Evolutionary conservation across 352 stramenopile species (phyloP).

Genomic region (Thalassiosira oceanica): DNA sequence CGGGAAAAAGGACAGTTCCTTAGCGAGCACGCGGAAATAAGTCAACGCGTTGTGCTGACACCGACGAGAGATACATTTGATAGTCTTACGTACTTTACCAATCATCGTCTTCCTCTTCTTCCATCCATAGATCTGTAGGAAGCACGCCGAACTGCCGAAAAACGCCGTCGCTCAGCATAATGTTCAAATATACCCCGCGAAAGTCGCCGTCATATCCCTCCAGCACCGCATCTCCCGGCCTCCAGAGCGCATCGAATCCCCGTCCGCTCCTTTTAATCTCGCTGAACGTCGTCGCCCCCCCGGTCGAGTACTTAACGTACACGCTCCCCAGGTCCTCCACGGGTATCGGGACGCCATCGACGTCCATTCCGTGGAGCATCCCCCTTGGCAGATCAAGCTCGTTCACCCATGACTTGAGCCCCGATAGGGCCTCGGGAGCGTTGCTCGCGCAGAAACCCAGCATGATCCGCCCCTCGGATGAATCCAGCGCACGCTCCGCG

Average conservation of each 20-base stretch:
- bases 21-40: too few relatives aligned
- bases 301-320: constrained; percentile 81
- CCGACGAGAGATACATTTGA: too few relatives aligned
- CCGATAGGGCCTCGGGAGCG: constrained; percentile 52
- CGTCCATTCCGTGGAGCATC: constrained; percentile 75
- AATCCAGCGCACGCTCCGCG: constrained; percentile 49
- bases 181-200: constrained; percentile 77
- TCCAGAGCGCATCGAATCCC: constrained; percentile 78
- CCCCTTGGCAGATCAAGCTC: constrained; percentile 57
- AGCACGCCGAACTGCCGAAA: constrained; percentile 77
- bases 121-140: constrained; percentile 63
- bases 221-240: constrained; percentile 70
- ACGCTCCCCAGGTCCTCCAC: constrained; percentile 54
- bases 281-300: constrained; percentile 66
- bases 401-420: constrained; percentile 61
- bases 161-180: constrained; percentile 67
- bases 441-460: constrained; percentile 73
- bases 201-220: constrained; percentile 77
- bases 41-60: too few relatives aligned
- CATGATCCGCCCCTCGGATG: constrained; percentile 57
- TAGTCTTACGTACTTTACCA: constrained; percentile 31
- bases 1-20: too few relatives aligned
- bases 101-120: constrained; percentile 44
- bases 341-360: constrained; percentile 68
- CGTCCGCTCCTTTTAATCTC: constrained; percentile 62